phyloP scores from a whole-genome alignment of 202 grass and related monocot genomes.

The Schoenoplectus tabernaemontani region DNA sequence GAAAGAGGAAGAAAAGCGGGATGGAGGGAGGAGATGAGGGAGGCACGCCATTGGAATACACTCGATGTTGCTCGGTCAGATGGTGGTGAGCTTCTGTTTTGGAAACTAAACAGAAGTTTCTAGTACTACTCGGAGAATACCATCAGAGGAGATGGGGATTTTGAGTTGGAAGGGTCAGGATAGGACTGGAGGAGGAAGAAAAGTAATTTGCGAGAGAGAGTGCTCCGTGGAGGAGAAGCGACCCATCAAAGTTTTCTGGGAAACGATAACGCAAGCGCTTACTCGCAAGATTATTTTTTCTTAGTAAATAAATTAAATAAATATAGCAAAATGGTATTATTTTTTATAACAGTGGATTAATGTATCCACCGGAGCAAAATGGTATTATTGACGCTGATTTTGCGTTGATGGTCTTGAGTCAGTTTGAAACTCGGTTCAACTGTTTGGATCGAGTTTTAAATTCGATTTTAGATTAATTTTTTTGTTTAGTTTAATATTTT shows the following conservation, averaged over 20 bases:
- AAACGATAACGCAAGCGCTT: slow-evolving; percentile 11
- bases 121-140: slow-evolving; percentile 23
- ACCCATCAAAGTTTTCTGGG: slow-evolving; percentile 9
- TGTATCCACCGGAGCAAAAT: too few species aligned
- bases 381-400: too few species aligned
- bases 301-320: too few species aligned
- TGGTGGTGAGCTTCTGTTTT: background rate
- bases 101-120: slow-evolving; percentile 8
- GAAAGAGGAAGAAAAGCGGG: background rate
- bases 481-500: too few species aligned
- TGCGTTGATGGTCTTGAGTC: too few species aligned
- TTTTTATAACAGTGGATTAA: too few species aligned
- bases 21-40: slow-evolving; percentile 20
- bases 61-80: background rate
- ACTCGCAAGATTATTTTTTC: too few species aligned
- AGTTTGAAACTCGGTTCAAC: too few species aligned
- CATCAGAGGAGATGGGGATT: slow-evolving; percentile 9
- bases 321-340: too few species aligned
- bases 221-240: slow-evolving; percentile 6
- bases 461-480: too few species aligned
- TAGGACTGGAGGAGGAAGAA: background rate
- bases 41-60: slow-evolving; percentile 38
- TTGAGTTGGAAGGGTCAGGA: background rate
- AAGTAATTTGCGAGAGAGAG: background rate
- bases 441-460: too few species aligned